Base-by-base conservation (phyloP, 2,329 filamentous ascomycete species). In the Shiraia bambusicola region DNA sequence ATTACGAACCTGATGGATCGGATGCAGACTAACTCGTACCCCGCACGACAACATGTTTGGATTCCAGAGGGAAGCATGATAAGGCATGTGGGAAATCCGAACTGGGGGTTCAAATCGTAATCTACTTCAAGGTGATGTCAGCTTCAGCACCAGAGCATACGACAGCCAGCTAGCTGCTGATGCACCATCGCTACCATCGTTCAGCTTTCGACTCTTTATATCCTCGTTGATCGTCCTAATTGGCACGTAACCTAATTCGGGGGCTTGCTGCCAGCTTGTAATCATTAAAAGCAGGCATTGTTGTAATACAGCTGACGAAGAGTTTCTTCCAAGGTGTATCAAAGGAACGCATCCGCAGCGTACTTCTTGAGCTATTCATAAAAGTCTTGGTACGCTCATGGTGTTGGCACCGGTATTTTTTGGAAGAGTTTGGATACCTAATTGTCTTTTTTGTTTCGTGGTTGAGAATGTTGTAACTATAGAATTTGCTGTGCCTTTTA, bases 401-500 rank as follows among this genome's bases (percentile, higher is more conserved):
- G 7, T 46, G 48, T n/a, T 41, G 37, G 6, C 36, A 32, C 17
- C 54, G 50, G 28, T 52, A 54, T 16, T 50, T 35, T n/a, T 2
- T 33, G 17, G 25, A 54, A 54, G n/a, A 54, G 35, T 9, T 35
- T 14, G 12, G 40, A 15, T 11, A 54, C 19, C 26, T 28, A 33
- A 17, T 51, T 19, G 4, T 37, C 13, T 7, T 36, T 7, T 36
- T 37, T n/a, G 47, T 30, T 28, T 51, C 41, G 22, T 42, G 42
- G 3, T 56, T 37, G 8, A 56, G 38, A 14, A 52, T 38, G 39
- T 54, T 46, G 52, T 40, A 32, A 4, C n/a, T n/a, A n/a, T n/a
- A 59, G 48, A 9, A 35, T 42, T n/a, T n/a, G 43, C 49, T 48
- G 49, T 54, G 15, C 49, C 45, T 37, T 58, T 52, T 14, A 59